Evolutionary conservation across 805 yeast species (phyloP), one percentile per base, ranked within the genome.

Genomic region (Teunomyces lycoperdinae): DNA sequence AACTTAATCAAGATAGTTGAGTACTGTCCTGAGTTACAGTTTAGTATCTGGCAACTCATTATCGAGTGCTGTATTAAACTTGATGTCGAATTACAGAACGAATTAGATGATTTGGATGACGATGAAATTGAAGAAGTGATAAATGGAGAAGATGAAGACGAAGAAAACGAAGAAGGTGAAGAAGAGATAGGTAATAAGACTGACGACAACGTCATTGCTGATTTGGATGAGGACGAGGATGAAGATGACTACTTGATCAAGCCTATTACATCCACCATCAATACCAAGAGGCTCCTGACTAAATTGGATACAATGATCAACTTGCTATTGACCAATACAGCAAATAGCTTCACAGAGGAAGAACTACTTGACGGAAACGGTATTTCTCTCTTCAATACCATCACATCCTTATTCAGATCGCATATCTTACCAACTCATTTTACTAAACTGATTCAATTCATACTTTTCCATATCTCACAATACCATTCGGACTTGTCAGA

Each of bases 1-100:
- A 90, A 92, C 62, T 62, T 88, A 43, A 68, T 91, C 45, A 61
- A 61, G 24, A 63, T 88, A 26, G 69, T 83, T 31, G 73, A 75
- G 8, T 91, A 92, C 64, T 87, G 94, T 53, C 80, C 82, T 3
- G 97, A 90, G 55, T 69, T 90, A 53, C 82, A 84, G 55, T 78
- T 78, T 53, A 81, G 81, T 42, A 75, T 88, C 5, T 91, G 97
- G 97, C 84, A 86, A 17, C 66, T 88, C 49, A 74, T 91, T 11
- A 71, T 90, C 34, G 96, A 92, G 64, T 80, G 83, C 51, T 78
- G 87, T 47, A 89, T 94, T 50, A 87, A 88, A 54, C 73, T 94
- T 42, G 99, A 92, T 66, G 97, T 91, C 4, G 98, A 90, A 64
- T 73, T 91, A 48, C 96, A 89, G 59, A 89, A 88, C 60, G 94